phyloP scores from a whole-genome alignment of 2,329 filamentous ascomycete species.

The Pseudogymnoascus sp. region DNA sequence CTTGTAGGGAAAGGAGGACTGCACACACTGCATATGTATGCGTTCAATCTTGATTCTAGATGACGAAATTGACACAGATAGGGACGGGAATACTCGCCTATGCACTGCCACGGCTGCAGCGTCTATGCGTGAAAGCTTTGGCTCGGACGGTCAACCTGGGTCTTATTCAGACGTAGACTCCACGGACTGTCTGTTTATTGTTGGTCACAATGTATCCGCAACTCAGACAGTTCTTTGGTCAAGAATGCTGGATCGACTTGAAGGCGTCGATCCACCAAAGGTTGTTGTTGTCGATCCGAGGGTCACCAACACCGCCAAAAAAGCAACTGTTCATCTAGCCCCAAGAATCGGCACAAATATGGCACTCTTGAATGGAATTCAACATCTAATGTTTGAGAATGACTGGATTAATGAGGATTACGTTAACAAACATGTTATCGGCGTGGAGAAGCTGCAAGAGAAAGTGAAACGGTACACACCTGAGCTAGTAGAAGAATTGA shows the following conservation, averaged over 20 bases:
- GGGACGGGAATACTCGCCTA: slow-evolving; percentile 33
- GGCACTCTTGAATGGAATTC: slow-evolving; percentile 31
- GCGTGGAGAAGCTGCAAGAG: slow-evolving; percentile 22
- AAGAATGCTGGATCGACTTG: slow-evolving; percentile 28
- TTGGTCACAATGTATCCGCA: slow-evolving; percentile 30
- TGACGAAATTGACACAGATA: slow-evolving; percentile 13
- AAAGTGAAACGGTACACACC: slow-evolving; percentile 28
- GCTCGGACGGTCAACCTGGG: slow-evolving; percentile 31
- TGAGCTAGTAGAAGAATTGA: slow-evolving; percentile 28
- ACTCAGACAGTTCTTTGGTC: slow-evolving; percentile 33
- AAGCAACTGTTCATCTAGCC: slow-evolving; percentile 29
- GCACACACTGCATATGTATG: slow-evolving; percentile 31
- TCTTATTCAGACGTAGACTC: slow-evolving; percentile 31
- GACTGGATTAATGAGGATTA: slow-evolving; percentile 29
- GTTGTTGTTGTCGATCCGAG: slow-evolving; percentile 31
- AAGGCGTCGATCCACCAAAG: slow-evolving; percentile 27
- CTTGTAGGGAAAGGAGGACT: slow-evolving; percentile 32
- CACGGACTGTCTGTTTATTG: slow-evolving; percentile 31
- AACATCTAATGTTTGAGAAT: slow-evolving; percentile 31
- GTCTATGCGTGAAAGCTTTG: slow-evolving; percentile 32
- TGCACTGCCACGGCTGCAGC: slow-evolving; percentile 32
- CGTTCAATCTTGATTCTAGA: slow-evolving; percentile 4
- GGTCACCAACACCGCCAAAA: slow-evolving; percentile 27
- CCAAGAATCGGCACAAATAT: slow-evolving; percentile 31
- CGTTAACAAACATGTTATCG: slow-evolving; percentile 25